These are phyloP conservation scores for Mycena vulgaris DNA, from an alignment of 768 basidiomycete species.

Conservation along the genomic window DNA sequence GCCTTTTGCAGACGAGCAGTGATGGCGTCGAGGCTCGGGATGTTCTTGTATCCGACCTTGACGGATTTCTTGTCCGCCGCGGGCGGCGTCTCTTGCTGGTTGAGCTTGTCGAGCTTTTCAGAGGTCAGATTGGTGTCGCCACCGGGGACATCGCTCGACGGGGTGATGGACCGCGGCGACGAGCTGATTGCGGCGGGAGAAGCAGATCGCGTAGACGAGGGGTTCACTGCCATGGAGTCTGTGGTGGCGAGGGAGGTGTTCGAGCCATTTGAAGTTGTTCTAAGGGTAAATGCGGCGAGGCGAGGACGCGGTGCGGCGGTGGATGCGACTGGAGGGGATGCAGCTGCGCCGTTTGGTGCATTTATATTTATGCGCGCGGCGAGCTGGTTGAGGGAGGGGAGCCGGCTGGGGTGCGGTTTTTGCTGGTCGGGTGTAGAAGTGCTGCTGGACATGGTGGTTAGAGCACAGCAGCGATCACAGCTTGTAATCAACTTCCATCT, in stretches of 20 bases:
- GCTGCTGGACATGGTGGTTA: slow-evolving; percentile 35
- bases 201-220: slow-evolving; percentile 74
- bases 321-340: slow-evolving; percentile 42
- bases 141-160: slow-evolving; percentile 45
- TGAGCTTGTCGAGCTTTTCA: slow-evolving; percentile 76
- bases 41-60: slow-evolving; percentile 88
- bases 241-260: slow-evolving; percentile 67
- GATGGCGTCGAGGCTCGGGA: slow-evolving; percentile 89
- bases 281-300: slow-evolving; percentile 79
- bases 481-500: slow-evolving; percentile 1
- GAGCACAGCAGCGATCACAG: slow-evolving; percentile 16
- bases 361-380: slow-evolving; percentile 80
- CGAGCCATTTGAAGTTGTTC: slow-evolving; percentile 70
- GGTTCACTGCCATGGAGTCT: slow-evolving; percentile 80
- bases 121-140: slow-evolving; percentile 72
- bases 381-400: slow-evolving; percentile 86
- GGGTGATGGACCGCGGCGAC: slow-evolving; percentile 62
- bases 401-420: slow-evolving; percentile 53
- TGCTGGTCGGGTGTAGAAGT: too few relatives aligned
- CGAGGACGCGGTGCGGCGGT: slow-evolving; percentile 72
- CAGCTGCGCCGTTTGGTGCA: slow-evolving; percentile 45
- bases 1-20: slow-evolving; percentile 84
- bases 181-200: slow-evolving; percentile 72
- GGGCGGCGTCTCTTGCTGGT: slow-evolving; percentile 62
- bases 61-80: slow-evolving; percentile 49